phyloP scores from a whole-genome alignment of 2,329 filamentous ascomycete genomes.

The Emergomyces pasteurianus region DNA sequence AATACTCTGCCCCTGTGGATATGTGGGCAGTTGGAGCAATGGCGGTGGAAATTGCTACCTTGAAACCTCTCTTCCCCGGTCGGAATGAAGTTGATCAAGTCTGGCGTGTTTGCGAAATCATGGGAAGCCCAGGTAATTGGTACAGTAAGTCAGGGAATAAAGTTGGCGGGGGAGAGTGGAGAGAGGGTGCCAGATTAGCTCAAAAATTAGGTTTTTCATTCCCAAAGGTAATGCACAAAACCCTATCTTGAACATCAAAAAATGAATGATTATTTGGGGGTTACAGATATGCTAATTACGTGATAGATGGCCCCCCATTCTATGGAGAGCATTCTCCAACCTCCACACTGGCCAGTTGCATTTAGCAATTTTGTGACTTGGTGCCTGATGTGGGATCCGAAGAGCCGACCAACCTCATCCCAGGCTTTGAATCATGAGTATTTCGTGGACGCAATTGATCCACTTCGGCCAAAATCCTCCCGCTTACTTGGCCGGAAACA shows the following conservation, averaged over 20 bases:
- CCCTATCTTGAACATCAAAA: neutral
- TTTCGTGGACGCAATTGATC: slow-evolving; percentile 84
- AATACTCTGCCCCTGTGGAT: slow-evolving; percentile 95
- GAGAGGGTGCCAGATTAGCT: slow-evolving; percentile 80
- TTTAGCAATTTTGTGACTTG: slow-evolving; percentile 91
- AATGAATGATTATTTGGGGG: neutral
- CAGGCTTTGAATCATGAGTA: slow-evolving; percentile 95
- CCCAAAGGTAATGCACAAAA: slow-evolving; percentile 49
- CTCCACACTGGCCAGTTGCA: slow-evolving; percentile 81
- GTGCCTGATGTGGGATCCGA: slow-evolving; percentile 99
- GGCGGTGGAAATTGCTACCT: slow-evolving; percentile 92
- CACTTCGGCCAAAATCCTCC: slow-evolving; percentile 80
- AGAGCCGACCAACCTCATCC: slow-evolving; percentile 75
- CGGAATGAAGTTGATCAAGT: slow-evolving; percentile 98
- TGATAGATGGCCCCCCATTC: slow-evolving; percentile 85
- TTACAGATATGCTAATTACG: neutral
- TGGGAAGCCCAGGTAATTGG: slow-evolving; percentile 98
- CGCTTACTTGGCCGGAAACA: slow-evolving; percentile 79
- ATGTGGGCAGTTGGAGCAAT: slow-evolving; percentile 98
- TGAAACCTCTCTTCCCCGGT: slow-evolving; percentile 94
- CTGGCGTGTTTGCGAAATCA: slow-evolving; percentile 97
- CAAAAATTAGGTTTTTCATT: slow-evolving; percentile 98
- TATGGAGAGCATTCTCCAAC: slow-evolving; percentile 83
- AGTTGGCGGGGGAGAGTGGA: slow-evolving; percentile 94
- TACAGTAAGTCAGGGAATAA: slow-evolving; percentile 73